Evolutionary conservation across 495 filamentous ascomycete genomes (phyloP).

Genomic region (Daldinia childiae): DNA sequence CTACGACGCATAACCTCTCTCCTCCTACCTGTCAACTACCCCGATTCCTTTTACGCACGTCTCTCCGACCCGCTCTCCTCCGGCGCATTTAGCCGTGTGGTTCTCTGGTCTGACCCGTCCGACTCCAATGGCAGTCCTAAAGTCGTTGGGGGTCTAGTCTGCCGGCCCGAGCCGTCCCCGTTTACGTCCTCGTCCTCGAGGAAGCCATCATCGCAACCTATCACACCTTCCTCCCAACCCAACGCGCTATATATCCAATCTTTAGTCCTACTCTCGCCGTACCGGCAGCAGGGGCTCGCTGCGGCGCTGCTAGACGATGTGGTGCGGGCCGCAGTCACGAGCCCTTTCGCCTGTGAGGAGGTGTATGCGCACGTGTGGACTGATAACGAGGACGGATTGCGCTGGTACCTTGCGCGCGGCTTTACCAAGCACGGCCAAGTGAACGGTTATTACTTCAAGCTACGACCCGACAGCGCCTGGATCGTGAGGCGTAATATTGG

Average conservation of each 20-base stretch:
- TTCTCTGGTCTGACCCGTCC: slow-evolving; percentile 60
- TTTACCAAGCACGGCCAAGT: slow-evolving; percentile 68
- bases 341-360: slow-evolving; percentile 48
- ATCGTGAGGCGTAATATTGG: slow-evolving; percentile 66
- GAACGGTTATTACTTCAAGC: slow-evolving; percentile 82
- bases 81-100: slow-evolving; percentile 78
- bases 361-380: slow-evolving; percentile 94
- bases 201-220: not conserved
- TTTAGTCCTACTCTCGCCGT: slow-evolving; percentile 81
- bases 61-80: slow-evolving; percentile 72
- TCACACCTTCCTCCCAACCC: slow-evolving; percentile 39
- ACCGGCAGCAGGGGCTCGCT: slow-evolving; percentile 81
- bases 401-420: slow-evolving; percentile 87
- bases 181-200: slow-evolving; percentile 31
- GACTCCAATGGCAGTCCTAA: slow-evolving; percentile 52
- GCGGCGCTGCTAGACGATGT: slow-evolving; percentile 73
- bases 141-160: slow-evolving; percentile 85
- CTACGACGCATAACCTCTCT: slow-evolving; percentile 83
- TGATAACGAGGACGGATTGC: slow-evolving; percentile 82
- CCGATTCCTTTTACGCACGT: slow-evolving; percentile 83
- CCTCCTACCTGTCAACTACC: slow-evolving; percentile 88
- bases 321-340: slow-evolving; percentile 51
- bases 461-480: slow-evolving; percentile 82
- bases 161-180: slow-evolving; percentile 71
- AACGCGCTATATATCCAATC: slow-evolving; percentile 87